Base-by-base conservation (phyloP, 305 asterid genomes). In the Striga hermonthica region DNA sequence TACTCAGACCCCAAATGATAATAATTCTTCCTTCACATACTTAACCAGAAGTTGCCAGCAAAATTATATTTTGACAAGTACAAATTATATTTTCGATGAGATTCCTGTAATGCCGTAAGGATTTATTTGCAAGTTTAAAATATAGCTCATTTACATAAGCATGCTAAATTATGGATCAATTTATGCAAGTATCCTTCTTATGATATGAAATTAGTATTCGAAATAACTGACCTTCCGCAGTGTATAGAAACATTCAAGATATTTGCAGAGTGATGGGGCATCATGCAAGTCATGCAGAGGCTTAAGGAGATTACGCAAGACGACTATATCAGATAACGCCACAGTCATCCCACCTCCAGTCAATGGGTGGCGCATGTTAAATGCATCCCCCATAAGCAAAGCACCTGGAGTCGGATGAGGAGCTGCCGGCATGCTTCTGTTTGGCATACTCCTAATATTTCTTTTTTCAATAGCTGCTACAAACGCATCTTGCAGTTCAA, bases 271-370 rank as follows among this genome's bases (percentile, higher is more conserved):
- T 4, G 93, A 72, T 54, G 88, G 70, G 5, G 95, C 81, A 63
- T 90, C 95, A 12, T 77, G 71, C 57, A 90, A 75, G 76, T 90
- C 88, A 0, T 35, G 49, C 60, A 90, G 81, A 57, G 95, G 97
- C 64, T 71, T 75, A 57, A 88, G 91, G 73, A 88, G 97, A 83
- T 88, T 78, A 54, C 91, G 95, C 37, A 90, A 67, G 11, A 90
- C 88, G 36, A 88, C 92, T 56, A 90, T 86, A 67, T 90, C 97
- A 1, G 96, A 90, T 61, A 90, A 66, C 1, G 97, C 97, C 3
- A 90, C 97, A 0, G 97, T 90, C 97, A 90, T 88, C 77, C 97
- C 97, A 60, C 96, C 96, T 28, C 97, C 97, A 1, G 97, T 90
- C 75, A 88, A 76, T 10, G 97, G 96, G 61, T 90, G 96, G 48